Conservation (phyloP, 2,329 filamentous ascomycete genomes). For the Fusarium staphyleae region DNA sequence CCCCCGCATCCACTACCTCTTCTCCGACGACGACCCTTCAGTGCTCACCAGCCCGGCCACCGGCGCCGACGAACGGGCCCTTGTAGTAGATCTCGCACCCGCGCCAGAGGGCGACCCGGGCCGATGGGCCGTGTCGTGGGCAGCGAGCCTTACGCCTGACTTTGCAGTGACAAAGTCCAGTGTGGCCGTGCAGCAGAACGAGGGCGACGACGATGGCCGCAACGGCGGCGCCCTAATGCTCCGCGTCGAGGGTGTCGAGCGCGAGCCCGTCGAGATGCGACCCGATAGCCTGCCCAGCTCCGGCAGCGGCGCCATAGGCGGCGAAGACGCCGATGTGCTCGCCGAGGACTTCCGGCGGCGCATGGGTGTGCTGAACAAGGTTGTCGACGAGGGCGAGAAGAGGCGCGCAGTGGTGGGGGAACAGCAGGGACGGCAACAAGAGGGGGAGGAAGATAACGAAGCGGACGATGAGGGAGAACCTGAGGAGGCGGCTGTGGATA, state of each 20-base stretch:
- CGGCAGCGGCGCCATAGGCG: constrained; percentile 43
- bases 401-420: constrained; percentile 46
- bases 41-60: constrained; percentile 70
- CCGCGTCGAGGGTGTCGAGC: constrained; percentile 49
- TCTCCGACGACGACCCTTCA: constrained; percentile 88
- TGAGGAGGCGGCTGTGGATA: constrained; percentile 30
- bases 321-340: constrained; percentile 59
- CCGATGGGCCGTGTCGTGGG: constrained; percentile 66
- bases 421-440: constrained; percentile 17
- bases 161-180: constrained; percentile 68
- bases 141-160: constrained; percentile 74
- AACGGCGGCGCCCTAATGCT: constrained; percentile 44
- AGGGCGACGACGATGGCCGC: constrained; percentile 40
- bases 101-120: constrained; percentile 49
- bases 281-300: constrained; percentile 40
- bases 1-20: constrained; percentile 89
- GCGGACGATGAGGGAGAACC: constrained; percentile 13
- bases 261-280: constrained; percentile 45
- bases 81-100: constrained; percentile 61
- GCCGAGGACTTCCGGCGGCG: constrained; percentile 64
- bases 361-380: constrained; percentile 61
- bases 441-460: constrained; percentile 6
- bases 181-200: constrained; percentile 53
- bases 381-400: constrained; percentile 60
- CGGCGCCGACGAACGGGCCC: constrained; percentile 54